phyloP scores from a whole-genome alignment of 192 early-diverging fungal species.

The Mortierella antarctica region DNA sequence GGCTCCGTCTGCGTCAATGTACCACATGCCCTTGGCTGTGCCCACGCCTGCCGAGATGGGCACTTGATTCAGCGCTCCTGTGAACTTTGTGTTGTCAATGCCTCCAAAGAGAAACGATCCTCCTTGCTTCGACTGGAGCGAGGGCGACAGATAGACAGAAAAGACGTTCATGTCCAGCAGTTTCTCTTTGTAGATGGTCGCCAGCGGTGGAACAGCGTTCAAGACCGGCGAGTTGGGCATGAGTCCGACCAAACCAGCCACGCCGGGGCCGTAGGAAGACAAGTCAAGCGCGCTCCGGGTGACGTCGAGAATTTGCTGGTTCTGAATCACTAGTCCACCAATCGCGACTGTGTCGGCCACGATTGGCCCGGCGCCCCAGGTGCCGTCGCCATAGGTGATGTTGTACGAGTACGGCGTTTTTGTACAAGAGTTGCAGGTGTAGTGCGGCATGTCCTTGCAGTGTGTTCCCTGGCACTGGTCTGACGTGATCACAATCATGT shows the following conservation, averaged over 20 bases:
- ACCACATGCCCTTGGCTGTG: conserved; percentile 44
- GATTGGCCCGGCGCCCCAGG: conserved; percentile 50
- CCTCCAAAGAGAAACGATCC: conserved; percentile 50
- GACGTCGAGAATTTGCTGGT: conserved; percentile 50
- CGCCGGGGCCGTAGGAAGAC: conserved; percentile 26
- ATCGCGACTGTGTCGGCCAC: conserved; percentile 40
- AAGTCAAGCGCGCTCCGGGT: conserved; percentile 39
- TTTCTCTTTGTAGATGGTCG: conserved; percentile 37
- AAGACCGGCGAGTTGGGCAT: conserved; percentile 42
- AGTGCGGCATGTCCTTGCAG: conserved; percentile 38
- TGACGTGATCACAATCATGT: conserved; percentile 53
- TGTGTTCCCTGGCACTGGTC: conserved; percentile 34
- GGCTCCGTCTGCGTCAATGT: conserved; percentile 27
- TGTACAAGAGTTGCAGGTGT: conserved; percentile 45
- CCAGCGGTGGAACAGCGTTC: conserved; percentile 40
- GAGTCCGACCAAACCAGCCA: conserved; percentile 42
- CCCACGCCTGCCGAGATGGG: conserved; percentile 17
- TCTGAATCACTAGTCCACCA: conserved; percentile 40
- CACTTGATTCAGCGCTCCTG: conserved; percentile 24
- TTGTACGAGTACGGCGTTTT: conserved; percentile 48
- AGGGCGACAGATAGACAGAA: conserved; percentile 31
- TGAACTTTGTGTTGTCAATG: conserved; percentile 39
- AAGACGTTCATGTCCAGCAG: conserved; percentile 46
- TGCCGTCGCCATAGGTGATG: conserved; percentile 54
- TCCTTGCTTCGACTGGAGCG: conserved; percentile 17